Base-by-base conservation (phyloP, 2,329 filamentous ascomycete genomes). In the Monosporascus sp. region DNA sequence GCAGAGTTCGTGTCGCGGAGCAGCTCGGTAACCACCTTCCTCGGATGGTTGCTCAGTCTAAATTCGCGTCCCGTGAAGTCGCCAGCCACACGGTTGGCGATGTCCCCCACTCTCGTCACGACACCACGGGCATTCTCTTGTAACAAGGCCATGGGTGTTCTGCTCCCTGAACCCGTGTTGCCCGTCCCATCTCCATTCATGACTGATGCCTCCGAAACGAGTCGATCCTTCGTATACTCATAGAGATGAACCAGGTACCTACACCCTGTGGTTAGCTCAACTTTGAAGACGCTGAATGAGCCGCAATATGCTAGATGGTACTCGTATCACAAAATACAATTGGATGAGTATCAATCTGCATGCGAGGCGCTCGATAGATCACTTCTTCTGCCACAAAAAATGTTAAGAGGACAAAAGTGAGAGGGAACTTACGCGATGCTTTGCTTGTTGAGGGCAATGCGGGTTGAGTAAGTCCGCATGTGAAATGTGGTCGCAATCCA, bases 401-500 rank as follows among this genome's bases (percentile, higher is more conserved):
- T 11, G 28, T 40, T 40, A 5, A 3, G 38, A 11, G 38, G 17
- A 11, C 17, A 79, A 78, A 60, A 87, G 68, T 60, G 79, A 6
- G 83, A 11, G 79, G 24, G 22, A 9, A 63, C 65, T 60, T 62
- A 68, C 63, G 66, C 84, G 54, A 96, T 91, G 65, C 95, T 89
- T 58, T 92, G 91, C 68, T 96, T 96, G 76, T 96, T 96, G 69
- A 93, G 80, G 57, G 94, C 90, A 63, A 97, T 97, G 17, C 93
- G 80, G 62, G 93, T 90, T 24, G 89, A 86, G 65, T 97, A 97
- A 0, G 93, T 97, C 45, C 93, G 83, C 54, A 89, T 78, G 68
- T 97, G 93, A 71, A 97, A 97, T 57, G 88, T 91, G 54, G 92
- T 92, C 35, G 93, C 92, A 61, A 97, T 96, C 72, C 96, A 86